Base-by-base conservation (phyloP, 208 protist genomes). In the Leishmania mexicana region DNA sequence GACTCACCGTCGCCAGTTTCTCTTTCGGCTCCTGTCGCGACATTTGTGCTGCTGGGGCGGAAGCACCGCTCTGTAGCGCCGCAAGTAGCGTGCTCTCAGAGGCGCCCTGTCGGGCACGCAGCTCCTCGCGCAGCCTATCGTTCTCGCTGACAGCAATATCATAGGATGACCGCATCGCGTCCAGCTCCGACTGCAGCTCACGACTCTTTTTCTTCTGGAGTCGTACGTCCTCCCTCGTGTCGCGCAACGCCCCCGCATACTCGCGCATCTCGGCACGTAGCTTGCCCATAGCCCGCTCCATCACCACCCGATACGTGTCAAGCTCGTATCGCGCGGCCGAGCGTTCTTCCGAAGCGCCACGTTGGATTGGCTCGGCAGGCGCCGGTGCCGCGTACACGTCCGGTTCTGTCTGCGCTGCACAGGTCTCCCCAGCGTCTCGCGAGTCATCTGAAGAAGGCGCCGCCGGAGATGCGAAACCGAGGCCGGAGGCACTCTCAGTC, bases 221-320 rank as follows among this genome's bases (percentile, higher is more conserved):
- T 13, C 82, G 75, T 47, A 85, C 80, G 8, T 86, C 75, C 31
- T 80, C 75, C 73, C 83, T 76, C 13, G 90, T 62, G 21, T 86
- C 71, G 40, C 86, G 77, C 15, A 95, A 74, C 76, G 85, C 57
- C 15, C 45, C 75, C 24, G 81, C 60, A 54, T 83, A 90, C 54
- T 76, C 58, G 3, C 83, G 83, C 76, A 92, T 58, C 76, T 95
- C 92, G 3, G 65, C 53, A 0, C 92, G 86, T 31, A 95, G 75
- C 60, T 85, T 79, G 21, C 79, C 38, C 88, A 95, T 83, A 28
- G 88, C 88, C 11, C 81, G 79, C 57, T 95, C 87, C 87, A 95
- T 93, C 62, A 91, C 89, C 13, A 81, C 40, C 4, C 78, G 84
- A 74, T 95, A 95, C 4, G 88, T 89, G 74, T 89, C 85, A 49